Evolutionary conservation across 331 rosid species (phyloP).

Genomic region (Malus hybrid): DNA sequence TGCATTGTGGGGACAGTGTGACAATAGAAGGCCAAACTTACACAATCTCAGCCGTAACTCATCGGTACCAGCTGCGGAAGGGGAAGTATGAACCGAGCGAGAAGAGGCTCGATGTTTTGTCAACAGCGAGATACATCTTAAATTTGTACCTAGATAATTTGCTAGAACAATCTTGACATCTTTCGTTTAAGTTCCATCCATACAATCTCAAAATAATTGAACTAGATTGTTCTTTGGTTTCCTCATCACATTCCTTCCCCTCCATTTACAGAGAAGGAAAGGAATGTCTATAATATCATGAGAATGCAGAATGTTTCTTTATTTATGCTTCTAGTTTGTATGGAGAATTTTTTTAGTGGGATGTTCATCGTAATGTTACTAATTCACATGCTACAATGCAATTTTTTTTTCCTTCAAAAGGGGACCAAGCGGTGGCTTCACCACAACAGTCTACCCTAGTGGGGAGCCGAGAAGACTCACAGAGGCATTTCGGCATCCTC

Average conservation of each 20-base stretch:
- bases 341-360: no score
- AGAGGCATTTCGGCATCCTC: no score
- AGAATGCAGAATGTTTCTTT: no score
- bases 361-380: no score
- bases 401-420: no score
- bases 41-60: conserved; percentile 84
- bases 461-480: no score
- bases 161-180: conserved; percentile 49
- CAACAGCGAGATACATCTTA: conserved; percentile 85
- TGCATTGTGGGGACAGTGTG: conserved; percentile 94
- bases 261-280: not conserved
- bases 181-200: not conserved
- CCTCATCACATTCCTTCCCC: not conserved
- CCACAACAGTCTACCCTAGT: no score
- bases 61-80: conserved; percentile 89
- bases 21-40: conserved; percentile 90
- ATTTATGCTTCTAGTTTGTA: no score
- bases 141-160: conserved; percentile 71
- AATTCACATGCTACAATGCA: no score
- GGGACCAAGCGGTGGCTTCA: no score
- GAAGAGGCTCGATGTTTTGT: conserved; percentile 90
- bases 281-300: no score
- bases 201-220: conserved; percentile 1
- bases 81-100: conserved; percentile 91
- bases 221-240: not conserved